A percentile compares a stretch with the other conserved stretches of the same genome.
Conservation (phyloP, 1,284 basidiomycete genomes). For the Tylopilus sp. region DNA sequence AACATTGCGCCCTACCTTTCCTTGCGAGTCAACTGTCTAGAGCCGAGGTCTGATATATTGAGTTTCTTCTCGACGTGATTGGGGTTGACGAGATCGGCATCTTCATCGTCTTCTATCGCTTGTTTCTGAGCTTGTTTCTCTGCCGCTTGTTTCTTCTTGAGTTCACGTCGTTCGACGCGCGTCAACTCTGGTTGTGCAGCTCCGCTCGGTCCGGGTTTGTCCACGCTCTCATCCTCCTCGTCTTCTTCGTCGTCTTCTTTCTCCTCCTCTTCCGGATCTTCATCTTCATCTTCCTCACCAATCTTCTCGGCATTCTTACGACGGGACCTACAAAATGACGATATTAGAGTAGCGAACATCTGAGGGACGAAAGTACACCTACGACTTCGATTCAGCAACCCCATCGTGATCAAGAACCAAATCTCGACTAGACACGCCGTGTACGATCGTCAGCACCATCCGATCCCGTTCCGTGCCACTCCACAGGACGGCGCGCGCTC, state of each 20-base stretch:
- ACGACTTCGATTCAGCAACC: slow-evolving; percentile 54
- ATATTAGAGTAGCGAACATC: not conserved
- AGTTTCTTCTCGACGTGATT: slow-evolving; percentile 65
- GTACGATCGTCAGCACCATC: slow-evolving; percentile 1
- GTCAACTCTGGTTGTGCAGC: slow-evolving; percentile 46
- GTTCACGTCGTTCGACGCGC: slow-evolving; percentile 62
- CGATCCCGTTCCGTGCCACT: slow-evolving; percentile 1
- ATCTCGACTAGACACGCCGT: slow-evolving; percentile 44
- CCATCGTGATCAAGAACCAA: slow-evolving; percentile 60
- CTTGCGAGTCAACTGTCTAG: slow-evolving; percentile 57
- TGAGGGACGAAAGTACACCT: slow-evolving; percentile 11
- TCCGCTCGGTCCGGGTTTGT: slow-evolving; percentile 36
- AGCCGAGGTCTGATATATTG: slow-evolving; percentile 60
- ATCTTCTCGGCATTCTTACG: slow-evolving; percentile 8
- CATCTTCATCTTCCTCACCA: not conserved
- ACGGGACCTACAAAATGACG: slow-evolving; percentile 15
- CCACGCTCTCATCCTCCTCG: slow-evolving; percentile 39
- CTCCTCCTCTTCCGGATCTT: slow-evolving; percentile 12
- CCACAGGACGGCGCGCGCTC: slow-evolving; percentile 11
- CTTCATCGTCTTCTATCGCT: slow-evolving; percentile 49
- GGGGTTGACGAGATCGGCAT: slow-evolving; percentile 63
- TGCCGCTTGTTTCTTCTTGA: slow-evolving; percentile 67
- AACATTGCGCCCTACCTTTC: slow-evolving; percentile 54
- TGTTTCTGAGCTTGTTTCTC: slow-evolving; percentile 43
- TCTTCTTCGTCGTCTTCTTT: slow-evolving; percentile 37